Evolutionary conservation across 2,329 filamentous ascomycete genomes (phyloP).

Genomic region (Venturia aucupariae): DNA sequence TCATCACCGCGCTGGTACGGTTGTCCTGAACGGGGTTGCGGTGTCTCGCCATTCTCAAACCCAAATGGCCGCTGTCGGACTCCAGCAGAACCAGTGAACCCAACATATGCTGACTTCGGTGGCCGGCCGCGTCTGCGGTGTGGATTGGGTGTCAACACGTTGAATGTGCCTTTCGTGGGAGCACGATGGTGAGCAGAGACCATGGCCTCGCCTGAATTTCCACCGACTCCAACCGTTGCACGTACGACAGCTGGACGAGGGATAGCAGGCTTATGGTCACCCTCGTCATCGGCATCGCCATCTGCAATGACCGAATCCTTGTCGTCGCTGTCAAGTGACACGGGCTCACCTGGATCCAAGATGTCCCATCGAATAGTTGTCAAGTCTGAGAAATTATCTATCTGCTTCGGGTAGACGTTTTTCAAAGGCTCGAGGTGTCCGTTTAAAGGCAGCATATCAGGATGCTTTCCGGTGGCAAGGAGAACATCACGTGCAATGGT

Average conservation of each 20-base stretch:
- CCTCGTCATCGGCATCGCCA: slow-evolving; percentile 27
- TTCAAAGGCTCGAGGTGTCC: slow-evolving; percentile 45
- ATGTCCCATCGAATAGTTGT: slow-evolving; percentile 53
- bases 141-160: background rate
- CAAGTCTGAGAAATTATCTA: slow-evolving; percentile 43
- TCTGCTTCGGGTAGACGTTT: slow-evolving; percentile 29
- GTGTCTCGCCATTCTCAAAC: background rate
- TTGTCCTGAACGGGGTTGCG: background rate
- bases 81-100: background rate
- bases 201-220: background rate
- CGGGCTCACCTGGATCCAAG: slow-evolving; percentile 44
- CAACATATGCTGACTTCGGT: background rate
- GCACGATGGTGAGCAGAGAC: background rate
- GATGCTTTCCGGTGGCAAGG: slow-evolving; percentile 52
- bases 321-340: background rate
- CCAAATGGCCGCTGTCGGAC: background rate
- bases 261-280: slow-evolving; percentile 21
- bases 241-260: background rate
- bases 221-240: background rate
- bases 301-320: slow-evolving; percentile 19
- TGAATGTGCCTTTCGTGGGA: background rate
- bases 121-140: slow-evolving; percentile 5
- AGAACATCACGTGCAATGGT: slow-evolving; percentile 57
- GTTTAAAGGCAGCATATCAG: slow-evolving; percentile 50
- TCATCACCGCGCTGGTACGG: slow-evolving; percentile 1